Evolutionary conservation across 2,329 filamentous ascomycete species (phyloP), one percentile per base, ranked within the genome.

Genomic region (Akanthomyces dipterigenus): DNA sequence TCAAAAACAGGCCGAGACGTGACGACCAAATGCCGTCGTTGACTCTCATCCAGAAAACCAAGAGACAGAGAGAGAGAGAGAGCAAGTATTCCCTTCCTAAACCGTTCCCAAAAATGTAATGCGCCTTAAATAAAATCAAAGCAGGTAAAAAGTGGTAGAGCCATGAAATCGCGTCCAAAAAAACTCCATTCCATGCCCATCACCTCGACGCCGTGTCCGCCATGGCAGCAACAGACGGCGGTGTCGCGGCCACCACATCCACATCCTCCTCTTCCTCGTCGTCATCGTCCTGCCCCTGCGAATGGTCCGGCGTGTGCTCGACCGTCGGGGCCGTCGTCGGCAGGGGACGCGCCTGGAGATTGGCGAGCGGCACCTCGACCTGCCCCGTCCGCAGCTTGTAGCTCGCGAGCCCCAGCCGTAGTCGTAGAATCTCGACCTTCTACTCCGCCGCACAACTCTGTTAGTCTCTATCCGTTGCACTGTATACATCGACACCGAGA

Each of bases 321-420:
- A 43, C 64, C 6, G 48, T 51, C 55, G 54, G 3, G 57, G 63
- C 20, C 65, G 65, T 2, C 14, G 36, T 3, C 9, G 64, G 65
- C 36, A 76, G 65, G 6, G 72, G 73, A 53, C 68, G 71, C 31
- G 61, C 69, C 67, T 85, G 77, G 22, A 91, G 77, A 50, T 83
- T 75, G 60, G 85, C 78, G 63, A 90, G 80, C 1, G 88, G 86
- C 31, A 89, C 79, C 62, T 82, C 76, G 59, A 85, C 82, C 73
- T 93, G 89, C 63, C 88, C 86, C 2, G 89, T 92, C 62, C 81
- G 82, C 65, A 93, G 79, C 74, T 92, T 92, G 78, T 91, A 92
- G 69, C 82, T 83, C 16, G 88, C 89, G 22, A 91, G 81, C 31
- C 83, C 80, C 18, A 93, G 82, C n/a, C 88, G 82, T 11, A 90